Base-by-base conservation (phyloP, 2,329 filamentous ascomycete species). In the Biscogniauxia mediterranea region DNA sequence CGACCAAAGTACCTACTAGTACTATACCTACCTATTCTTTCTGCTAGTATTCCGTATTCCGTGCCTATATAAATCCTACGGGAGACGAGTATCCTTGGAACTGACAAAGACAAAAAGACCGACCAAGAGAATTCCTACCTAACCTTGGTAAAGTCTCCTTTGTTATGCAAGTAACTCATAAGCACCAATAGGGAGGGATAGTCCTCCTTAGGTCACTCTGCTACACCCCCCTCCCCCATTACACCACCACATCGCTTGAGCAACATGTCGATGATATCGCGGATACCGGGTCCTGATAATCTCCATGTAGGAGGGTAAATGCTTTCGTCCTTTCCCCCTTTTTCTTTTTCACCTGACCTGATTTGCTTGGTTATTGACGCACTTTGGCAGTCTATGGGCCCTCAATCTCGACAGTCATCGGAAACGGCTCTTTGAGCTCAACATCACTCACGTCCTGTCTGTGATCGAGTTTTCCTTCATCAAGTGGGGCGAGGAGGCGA, bases 371-470 rank as follows among this genome's bases (percentile, higher is more conserved):
- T 49, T 23, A 52, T 58, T 61, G 25, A 67, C 56, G 11, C 2
- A 13, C 42, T 13, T 13, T 9, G 57, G 52, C 54, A 96, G 93
- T 61, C 84, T 96, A 66, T 93, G 93, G 79, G 87, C 89, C 51
- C 79, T 97, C 23, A 70, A 68, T 38, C 56, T 67, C 32, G 65
- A 70, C 64, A 87, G 88, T 62, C 88, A 90, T 63, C 88, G 88
- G 63, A 83, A 89, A 58, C 83, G 88, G 42, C 81, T 98, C 55
- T 79, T 84, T 66, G 84, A 89, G 65, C 86, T 87, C 67, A 87
- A 89, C 66, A 92, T 99, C 74, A 96, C 93, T 2, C 93, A 97
- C 77, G 85, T 98, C 28, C 81, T 98, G n/a, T 96, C 93, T 4
- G 90, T 95, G 61, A 77, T 86, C 70, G 80, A 82, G 61, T 77